Percentiles rank a stretch among this genome's conserved stretches.
phyloP scores from a whole-genome alignment of 225 moss, liverwort and hornwort species.

The Rhytidiadelphus loreus region DNA sequence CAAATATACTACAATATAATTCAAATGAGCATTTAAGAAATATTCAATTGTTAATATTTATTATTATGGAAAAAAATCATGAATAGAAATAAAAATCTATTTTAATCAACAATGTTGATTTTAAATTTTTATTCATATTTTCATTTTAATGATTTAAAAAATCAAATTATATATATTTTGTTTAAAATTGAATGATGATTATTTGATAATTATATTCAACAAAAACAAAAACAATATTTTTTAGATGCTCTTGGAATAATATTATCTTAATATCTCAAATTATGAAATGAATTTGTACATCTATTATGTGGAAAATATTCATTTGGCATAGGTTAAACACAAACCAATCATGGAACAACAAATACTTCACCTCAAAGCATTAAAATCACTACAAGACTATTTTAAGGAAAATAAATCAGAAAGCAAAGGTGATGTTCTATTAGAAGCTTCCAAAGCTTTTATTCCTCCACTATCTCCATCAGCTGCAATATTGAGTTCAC shows the following conservation, averaged over 20 bases:
- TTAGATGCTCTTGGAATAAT: neutral
- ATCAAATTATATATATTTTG: too few species aligned
- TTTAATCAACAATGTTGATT: fast-evolving
- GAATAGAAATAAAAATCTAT: fast-evolving
- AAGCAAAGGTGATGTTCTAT: neutral
- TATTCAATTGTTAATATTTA: neutral
- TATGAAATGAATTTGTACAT: too few species aligned
- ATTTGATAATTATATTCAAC: too few species aligned
- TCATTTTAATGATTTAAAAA: neutral
- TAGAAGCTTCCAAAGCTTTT: neutral
- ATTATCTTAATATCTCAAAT: neutral
- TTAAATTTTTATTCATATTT: neutral
- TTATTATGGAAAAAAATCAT: neutral
- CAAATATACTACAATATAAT: neutral
- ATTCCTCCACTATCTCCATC: neutral
- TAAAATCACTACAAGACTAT: constrained; percentile 17
- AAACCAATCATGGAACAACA: constrained; percentile 41
- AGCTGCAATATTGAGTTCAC: neutral
- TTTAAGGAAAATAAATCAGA: constrained; percentile 13
- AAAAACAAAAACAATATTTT: neutral
- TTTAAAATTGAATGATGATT: neutral
- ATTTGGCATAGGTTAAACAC: constrained; percentile 6
- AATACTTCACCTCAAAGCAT: constrained; percentile 6
- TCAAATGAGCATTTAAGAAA: neutral
- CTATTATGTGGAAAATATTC: neutral